Percentiles rank a stretch among this genome's conserved stretches.
These are phyloP conservation scores for Xanthoceras sorbifolium DNA, from an alignment of 345 rosid species.

Conservation along the genomic window DNA sequence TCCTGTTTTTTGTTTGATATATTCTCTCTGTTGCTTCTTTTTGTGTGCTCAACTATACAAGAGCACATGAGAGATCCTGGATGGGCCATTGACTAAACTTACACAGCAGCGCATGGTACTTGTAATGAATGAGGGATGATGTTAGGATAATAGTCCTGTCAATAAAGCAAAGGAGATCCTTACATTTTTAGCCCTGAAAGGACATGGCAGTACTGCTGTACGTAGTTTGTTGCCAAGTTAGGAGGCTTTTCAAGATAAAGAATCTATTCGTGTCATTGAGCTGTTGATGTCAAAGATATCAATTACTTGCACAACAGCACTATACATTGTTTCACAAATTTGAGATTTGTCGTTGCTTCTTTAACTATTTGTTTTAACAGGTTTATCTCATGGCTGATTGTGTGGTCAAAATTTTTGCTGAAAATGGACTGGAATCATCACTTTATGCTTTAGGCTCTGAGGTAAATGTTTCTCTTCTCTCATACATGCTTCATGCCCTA, in stretches of 20 bases:
- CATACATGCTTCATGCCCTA: not conserved
- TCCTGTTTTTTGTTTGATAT: not conserved
- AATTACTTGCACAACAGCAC: not conserved
- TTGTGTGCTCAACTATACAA: not conserved
- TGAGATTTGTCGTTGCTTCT: conserved; percentile 5
- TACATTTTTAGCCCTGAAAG: conserved; percentile 5
- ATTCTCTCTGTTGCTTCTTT: not conserved
- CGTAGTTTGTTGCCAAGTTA: not conserved
- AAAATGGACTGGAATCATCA: conserved; percentile 81
- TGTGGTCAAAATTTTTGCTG: conserved; percentile 79
- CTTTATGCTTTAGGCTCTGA: conserved; percentile 85
- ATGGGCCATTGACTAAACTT: conserved; percentile 5
- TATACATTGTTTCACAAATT: not conserved
- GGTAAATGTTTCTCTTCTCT: conserved; percentile 38
- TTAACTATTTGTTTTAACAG: conserved; percentile 44
- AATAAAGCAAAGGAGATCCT: conserved; percentile 6
- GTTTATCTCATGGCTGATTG: conserved; percentile 75
- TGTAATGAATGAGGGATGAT: not conserved
- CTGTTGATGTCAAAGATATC: not conserved
- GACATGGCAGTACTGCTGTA: not conserved
- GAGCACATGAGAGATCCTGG: not conserved
- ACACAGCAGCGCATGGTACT: not conserved
- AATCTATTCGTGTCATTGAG: conserved; percentile 10
- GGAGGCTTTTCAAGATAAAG: conserved; percentile 7
- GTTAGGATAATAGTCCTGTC: not conserved